Percentiles rank a stretch among this genome's conserved stretches.
phyloP scores from a whole-genome alignment of 1,139 yeast species.

The Pichia sp. region DNA sequence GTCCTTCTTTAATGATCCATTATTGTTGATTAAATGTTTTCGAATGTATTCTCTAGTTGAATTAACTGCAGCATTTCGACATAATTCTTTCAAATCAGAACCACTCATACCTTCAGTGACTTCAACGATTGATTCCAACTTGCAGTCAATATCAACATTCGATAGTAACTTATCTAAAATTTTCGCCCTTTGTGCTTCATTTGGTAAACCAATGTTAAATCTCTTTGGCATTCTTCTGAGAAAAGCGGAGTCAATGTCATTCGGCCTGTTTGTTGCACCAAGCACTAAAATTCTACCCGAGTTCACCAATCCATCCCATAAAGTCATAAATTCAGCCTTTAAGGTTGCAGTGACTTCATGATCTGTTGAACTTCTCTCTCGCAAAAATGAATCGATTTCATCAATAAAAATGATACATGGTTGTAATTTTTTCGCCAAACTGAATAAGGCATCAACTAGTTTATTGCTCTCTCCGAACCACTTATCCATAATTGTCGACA shows the following conservation, averaged over 20 bases:
- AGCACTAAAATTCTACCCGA: conserved; percentile 78
- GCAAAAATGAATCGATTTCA: conserved; percentile 88
- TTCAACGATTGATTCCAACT: conserved; percentile 49
- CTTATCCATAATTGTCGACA: conserved; percentile 94
- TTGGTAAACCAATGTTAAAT: conserved; percentile 74
- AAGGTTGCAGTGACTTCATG: conserved; percentile 95
- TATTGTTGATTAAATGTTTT: conserved; percentile 28
- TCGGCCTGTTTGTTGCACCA: conserved; percentile 93
- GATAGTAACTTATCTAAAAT: conserved; percentile 60
- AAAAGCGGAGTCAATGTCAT: conserved; percentile 89
- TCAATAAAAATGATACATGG: conserved; percentile 95
- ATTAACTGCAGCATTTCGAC: conserved; percentile 87
- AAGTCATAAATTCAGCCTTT: conserved; percentile 95
- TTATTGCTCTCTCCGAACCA: conserved; percentile 98
- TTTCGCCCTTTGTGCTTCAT: conserved; percentile 54
- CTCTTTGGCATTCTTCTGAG: conserved; percentile 89
- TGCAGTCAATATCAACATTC: conserved; percentile 60
- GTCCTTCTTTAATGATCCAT: conserved; percentile 32
- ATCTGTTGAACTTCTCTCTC: conserved; percentile 79
- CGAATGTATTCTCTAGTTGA: conserved; percentile 83
- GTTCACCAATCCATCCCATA: conserved; percentile 88
- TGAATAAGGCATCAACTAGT: conserved; percentile 87
- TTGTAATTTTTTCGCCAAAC: conserved; percentile 81
- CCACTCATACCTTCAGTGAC: conserved; percentile 79
- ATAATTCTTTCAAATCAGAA: conserved; percentile 81